A percentile compares a stretch with the other conserved stretches of the same genome.
Conservation (phyloP, 2,329 filamentous ascomycete species). For the Paraphaeosphaeria sporulosa region DNA sequence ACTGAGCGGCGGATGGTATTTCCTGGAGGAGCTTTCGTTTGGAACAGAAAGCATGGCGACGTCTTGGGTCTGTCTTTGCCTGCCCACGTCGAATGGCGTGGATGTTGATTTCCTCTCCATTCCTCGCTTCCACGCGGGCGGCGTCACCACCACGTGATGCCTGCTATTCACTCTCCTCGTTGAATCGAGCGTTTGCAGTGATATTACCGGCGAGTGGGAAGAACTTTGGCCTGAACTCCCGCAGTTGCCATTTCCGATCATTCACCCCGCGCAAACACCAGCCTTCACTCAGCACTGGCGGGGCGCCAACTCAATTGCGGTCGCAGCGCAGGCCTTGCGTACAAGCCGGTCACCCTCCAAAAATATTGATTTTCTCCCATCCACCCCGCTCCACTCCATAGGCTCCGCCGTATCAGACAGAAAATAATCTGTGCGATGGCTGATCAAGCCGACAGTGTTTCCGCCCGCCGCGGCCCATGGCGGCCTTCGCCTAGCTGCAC, state of each 20-base stretch:
- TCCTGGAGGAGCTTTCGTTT: neutral
- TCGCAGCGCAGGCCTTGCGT: neutral
- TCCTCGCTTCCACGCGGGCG: constrained; percentile 13
- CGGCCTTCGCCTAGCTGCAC: no score
- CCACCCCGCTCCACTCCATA: neutral
- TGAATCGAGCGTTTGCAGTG: neutral
- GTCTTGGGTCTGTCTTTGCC: neutral
- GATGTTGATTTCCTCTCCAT: constrained; percentile 10
- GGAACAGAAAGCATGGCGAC: neutral
- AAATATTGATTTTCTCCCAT: neutral
- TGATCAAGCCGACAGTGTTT: neutral
- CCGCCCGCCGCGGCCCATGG: neutral
- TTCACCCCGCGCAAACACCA: neutral
- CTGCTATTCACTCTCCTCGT: neutral
- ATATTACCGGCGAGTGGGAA: neutral
- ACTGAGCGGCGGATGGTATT: neutral
- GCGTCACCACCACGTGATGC: neutral
- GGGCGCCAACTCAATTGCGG: neutral
- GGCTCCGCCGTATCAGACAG: neutral
- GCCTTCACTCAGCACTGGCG: neutral
- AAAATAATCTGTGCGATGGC: neutral
- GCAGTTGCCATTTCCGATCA: neutral
- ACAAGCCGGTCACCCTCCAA: neutral
- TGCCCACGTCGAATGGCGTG: neutral
- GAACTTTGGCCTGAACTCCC: neutral